Conservation (phyloP, 176 grass and related monocot genomes). For the Musa beccarii region DNA sequence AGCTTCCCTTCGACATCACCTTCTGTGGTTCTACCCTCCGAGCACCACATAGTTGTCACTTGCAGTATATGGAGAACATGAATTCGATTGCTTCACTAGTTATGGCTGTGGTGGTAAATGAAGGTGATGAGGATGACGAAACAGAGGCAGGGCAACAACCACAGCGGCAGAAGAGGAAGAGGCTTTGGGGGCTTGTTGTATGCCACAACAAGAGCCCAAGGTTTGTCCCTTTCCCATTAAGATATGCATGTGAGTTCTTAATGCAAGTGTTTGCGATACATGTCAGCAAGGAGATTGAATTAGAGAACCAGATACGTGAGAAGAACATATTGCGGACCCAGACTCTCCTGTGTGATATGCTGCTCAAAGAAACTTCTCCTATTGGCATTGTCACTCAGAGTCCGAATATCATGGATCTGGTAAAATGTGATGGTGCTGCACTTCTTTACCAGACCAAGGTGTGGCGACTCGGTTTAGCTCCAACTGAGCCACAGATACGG, state of each 20-base stretch:
- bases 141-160: constrained; percentile 19
- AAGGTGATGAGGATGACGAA: constrained; percentile 44
- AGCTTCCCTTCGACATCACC: constrained; percentile 53
- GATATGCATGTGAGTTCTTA: constrained; percentile 93
- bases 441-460: constrained; percentile 65
- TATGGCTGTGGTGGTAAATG: constrained; percentile 83
- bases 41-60: constrained; percentile 78
- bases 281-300: constrained; percentile 85
- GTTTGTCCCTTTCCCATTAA: constrained; percentile 79
- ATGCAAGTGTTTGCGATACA: constrained; percentile 89
- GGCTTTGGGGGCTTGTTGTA: constrained; percentile 80
- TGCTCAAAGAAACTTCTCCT: constrained; percentile 68
- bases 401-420: constrained; percentile 94
- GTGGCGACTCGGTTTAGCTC: constrained; percentile 50
- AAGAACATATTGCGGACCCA: constrained; percentile 83
- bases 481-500: constrained; percentile 60
- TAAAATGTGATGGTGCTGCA: constrained; percentile 70
- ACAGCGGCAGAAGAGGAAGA: constrained; percentile 57
- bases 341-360: constrained; percentile 71
- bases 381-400: constrained; percentile 56
- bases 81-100: constrained; percentile 86
- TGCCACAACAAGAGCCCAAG: constrained; percentile 86
- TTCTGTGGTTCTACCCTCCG: constrained; percentile 81
- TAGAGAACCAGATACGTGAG: constrained; percentile 76
- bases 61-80: constrained; percentile 99